Evolutionary conservation across 805 yeast species (phyloP).

Genomic region (Komagataella populi): DNA sequence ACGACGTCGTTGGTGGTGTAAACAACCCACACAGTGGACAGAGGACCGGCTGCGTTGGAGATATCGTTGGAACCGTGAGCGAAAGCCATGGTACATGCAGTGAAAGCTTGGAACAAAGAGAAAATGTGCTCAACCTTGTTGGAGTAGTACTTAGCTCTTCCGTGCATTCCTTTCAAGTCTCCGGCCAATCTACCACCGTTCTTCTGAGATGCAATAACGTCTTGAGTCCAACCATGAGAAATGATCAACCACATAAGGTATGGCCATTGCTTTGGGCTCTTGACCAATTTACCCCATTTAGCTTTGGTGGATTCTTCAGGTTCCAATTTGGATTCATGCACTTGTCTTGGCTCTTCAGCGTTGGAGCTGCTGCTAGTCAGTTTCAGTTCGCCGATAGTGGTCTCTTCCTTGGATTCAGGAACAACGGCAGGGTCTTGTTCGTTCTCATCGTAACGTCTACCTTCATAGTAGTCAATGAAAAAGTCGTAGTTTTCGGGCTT

Average conservation of each 20-base stretch:
- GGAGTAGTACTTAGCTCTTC: slow-evolving; percentile 51
- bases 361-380: slow-evolving; percentile 6
- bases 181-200: slow-evolving; percentile 26
- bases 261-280: slow-evolving; percentile 42
- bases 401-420: slow-evolving; percentile 10
- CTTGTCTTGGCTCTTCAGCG: neutral
- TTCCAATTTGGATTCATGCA: slow-evolving; percentile 11
- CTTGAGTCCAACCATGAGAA: slow-evolving; percentile 51
- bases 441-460: slow-evolving; percentile 28
- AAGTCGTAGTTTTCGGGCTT: slow-evolving; percentile 43
- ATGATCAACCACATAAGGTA: slow-evolving; percentile 30
- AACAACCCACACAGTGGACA: slow-evolving; percentile 46
- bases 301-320: slow-evolving; percentile 7
- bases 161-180: slow-evolving; percentile 35
- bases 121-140: slow-evolving; percentile 57
- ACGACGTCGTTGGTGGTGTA: slow-evolving; percentile 39
- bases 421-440: neutral
- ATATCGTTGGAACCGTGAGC: slow-evolving; percentile 79
- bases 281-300: slow-evolving; percentile 25
- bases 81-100: slow-evolving; percentile 71
- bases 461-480: slow-evolving; percentile 52
- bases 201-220: slow-evolving; percentile 39
- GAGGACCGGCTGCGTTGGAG: slow-evolving; percentile 67
- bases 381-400: slow-evolving; percentile 3
- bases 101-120: slow-evolving; percentile 54